These are phyloP conservation scores for Oehlia diaphana DNA, from an alignment of 192 early-diverging fungal genomes.

Conservation along the genomic window DNA sequence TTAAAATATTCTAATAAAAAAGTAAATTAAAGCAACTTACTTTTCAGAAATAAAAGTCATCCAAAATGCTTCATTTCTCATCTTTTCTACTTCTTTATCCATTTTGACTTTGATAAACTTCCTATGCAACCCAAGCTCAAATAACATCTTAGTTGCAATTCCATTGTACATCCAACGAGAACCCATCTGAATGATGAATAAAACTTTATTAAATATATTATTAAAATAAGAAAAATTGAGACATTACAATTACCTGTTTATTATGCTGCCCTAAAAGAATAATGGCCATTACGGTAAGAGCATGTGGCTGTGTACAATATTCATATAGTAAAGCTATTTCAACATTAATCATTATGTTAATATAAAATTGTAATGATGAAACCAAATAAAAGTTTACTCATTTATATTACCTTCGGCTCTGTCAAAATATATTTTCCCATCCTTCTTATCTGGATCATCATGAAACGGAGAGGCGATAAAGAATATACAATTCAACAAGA, in stretches of 20 bases:
- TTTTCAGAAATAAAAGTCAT: constrained; percentile 30
- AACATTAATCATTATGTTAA: not conserved
- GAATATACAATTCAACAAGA: constrained; percentile 24
- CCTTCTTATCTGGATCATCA: constrained; percentile 14
- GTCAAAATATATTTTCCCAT: constrained; percentile 22
- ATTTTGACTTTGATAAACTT: constrained; percentile 1
- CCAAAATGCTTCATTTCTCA: constrained; percentile 27
- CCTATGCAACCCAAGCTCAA: constrained; percentile 21
- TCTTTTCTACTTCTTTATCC: constrained; percentile 15
- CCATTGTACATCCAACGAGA: constrained; percentile 22
- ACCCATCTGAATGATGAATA: not conserved
- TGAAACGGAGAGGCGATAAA: constrained; percentile 20
- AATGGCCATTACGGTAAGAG: constrained; percentile 14
- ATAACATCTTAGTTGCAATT: constrained; percentile 27
- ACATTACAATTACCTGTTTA: constrained; percentile 16
- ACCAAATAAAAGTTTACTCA: not conserved
- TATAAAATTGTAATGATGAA: not conserved
- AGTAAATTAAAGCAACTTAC: not conserved
- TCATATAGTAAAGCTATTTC: not conserved
- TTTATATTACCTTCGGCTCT: constrained; percentile 21
- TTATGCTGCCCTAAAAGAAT: constrained; percentile 22
- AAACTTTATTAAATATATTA: not conserved
- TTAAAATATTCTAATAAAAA: not conserved
- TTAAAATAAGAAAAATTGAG: not conserved
- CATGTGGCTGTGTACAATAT: constrained; percentile 25